Conservation (phyloP, 345 rosid species). For the Cardamine resedifolia region DNA sequence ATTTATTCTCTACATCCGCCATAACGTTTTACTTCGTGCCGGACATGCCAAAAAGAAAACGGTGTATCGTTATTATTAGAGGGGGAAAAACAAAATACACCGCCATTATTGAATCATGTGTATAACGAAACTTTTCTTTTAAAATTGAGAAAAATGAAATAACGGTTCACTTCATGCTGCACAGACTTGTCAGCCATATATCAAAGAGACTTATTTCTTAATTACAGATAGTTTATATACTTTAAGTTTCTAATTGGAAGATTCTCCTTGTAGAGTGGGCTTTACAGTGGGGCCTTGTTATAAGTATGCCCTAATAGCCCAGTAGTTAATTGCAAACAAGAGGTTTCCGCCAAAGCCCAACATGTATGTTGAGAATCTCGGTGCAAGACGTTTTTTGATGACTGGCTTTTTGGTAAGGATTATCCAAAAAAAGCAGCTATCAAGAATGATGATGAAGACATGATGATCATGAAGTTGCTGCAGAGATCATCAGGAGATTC, state of each 20-base stretch:
- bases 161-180: constrained; percentile 10
- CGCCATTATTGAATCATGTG: background rate
- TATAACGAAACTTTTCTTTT: background rate
- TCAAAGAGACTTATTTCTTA: background rate
- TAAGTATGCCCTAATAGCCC: background rate
- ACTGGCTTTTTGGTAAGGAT: constrained; percentile 50
- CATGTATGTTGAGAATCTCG: constrained; percentile 4
- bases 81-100: background rate
- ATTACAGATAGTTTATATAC: too few species aligned
- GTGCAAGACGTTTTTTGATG: constrained; percentile 33
- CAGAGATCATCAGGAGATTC: background rate
- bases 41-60: constrained; percentile 10
- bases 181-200: background rate
- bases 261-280: background rate
- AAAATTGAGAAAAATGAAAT: background rate
- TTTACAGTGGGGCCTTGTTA: background rate
- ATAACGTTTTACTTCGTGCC: background rate
- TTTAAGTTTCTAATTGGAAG: too few species aligned
- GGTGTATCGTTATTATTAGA: background rate
- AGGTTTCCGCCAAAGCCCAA: background rate
- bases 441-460: constrained; percentile 9
- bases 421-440: background rate
- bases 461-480: constrained; percentile 9
- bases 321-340: background rate
- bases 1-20: too few species aligned